phyloP scores from a whole-genome alignment of 495 filamentous ascomycete species.

The Melanomma pulvis-pyrius region DNA sequence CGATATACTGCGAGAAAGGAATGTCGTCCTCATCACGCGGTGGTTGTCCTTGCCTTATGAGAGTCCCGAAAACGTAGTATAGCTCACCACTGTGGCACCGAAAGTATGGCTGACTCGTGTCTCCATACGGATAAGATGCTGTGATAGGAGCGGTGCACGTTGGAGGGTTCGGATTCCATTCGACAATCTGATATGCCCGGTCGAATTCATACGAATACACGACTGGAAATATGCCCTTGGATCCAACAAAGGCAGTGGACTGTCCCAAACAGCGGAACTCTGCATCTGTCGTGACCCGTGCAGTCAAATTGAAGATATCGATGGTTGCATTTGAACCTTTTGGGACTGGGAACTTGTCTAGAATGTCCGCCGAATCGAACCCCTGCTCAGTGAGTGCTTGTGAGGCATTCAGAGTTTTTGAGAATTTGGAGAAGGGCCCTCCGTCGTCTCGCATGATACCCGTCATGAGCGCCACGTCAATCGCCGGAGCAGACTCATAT shows the following conservation, averaged over 20 bases:
- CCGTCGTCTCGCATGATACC: conserved; percentile 57
- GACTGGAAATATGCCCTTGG: conserved; percentile 38
- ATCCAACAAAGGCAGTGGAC: conserved; percentile 50
- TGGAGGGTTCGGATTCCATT: conserved; percentile 48
- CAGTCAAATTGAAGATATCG: conserved; percentile 50
- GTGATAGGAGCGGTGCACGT: conserved; percentile 53
- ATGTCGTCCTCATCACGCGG: conserved; percentile 41
- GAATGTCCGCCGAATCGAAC: conserved; percentile 46
- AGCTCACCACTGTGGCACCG: conserved; percentile 56
- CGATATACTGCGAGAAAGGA: conserved; percentile 39
- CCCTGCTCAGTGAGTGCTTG: conserved; percentile 38
- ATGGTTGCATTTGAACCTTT: conserved; percentile 46
- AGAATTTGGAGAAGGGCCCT: conserved; percentile 51
- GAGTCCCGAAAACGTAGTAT: conserved; percentile 50
- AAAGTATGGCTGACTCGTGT: conserved; percentile 49
- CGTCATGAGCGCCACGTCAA: conserved; percentile 27
- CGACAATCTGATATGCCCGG: conserved; percentile 54
- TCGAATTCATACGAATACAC: conserved; percentile 57
- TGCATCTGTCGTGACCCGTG: conserved; percentile 53
- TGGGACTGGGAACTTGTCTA: conserved; percentile 34
- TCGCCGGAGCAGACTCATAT: neutral
- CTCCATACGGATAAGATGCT: conserved; percentile 46
- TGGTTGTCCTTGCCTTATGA: conserved; percentile 35
- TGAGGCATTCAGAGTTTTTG: conserved; percentile 47
- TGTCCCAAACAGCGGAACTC: conserved; percentile 57